Base-by-base conservation (phyloP, 441 rosid species). In the Croton setiger region DNA sequence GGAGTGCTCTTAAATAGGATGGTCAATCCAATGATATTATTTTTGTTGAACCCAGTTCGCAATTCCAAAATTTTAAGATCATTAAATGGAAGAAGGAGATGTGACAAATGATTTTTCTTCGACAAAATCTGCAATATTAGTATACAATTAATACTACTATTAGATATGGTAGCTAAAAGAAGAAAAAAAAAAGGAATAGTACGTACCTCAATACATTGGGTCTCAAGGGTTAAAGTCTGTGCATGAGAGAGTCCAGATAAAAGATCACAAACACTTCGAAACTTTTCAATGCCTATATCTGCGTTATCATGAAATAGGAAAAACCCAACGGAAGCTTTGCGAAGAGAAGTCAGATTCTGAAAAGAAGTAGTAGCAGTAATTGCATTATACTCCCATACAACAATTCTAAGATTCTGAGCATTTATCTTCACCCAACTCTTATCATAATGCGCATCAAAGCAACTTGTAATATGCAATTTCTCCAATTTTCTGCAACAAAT, bases 131-230 rank as follows among this genome's bases (percentile, higher is more conserved):
- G 89, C 75, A 60, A 23, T 7, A 7, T 15, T 11, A 0, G 3
- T 20, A 37, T 2, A 63, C 53, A 18, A 60, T 31, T 21, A 35
- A 7, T 5, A n/a, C 4, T 23, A 5, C 1, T 43, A 14, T 56
- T 4, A 0, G 35, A 13, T 10, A n/a, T n/a, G n/a, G n/a, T n/a
- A n/a, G n/a, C n/a, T n/a, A n/a, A n/a, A n/a, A n/a, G n/a, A n/a
- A n/a, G n/a, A n/a, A n/a, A n/a, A n/a, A n/a, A n/a, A n/a, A n/a
- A n/a, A n/a, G n/a, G n/a, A n/a, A n/a, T n/a, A n/a, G n/a, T n/a
- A n/a, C 17, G n/a, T 84, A 89, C 97, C 97, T 85, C 88, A 10
- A 92, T 66, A 43, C 88, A 85, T 35, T 82, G 84, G 79, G 71
- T 81, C 64, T 83, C 82, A 43, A 92, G 87, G 21, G 83, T 84